Base-by-base conservation (phyloP, 2,329 filamentous ascomycete genomes). In the Fusarium pseudoanthophilum region DNA sequence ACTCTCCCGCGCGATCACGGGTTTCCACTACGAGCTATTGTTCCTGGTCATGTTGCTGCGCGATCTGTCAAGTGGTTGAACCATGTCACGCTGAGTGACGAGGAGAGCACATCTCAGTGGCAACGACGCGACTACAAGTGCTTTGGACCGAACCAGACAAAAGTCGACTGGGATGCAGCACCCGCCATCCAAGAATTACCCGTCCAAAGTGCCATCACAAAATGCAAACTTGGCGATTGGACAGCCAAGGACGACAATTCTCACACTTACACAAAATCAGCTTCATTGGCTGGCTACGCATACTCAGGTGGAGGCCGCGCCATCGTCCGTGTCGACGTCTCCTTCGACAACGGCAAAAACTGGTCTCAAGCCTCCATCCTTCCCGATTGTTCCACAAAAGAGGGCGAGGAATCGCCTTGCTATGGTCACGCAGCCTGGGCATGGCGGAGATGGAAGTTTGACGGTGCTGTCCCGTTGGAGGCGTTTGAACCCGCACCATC, bases 11-110 rank as follows among this genome's bases (percentile, higher is more conserved):
- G 85, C 4, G 91, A 92, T 67, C 91, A 93, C 74, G 91, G 91
- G 1, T 92, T 86, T 73, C 91, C 91, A 1, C 80, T 92, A 20
- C 85, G 90, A 4, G 87, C 87, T 1, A 83, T 92, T 7, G 89
- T 92, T 1, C 90, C 91, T 0, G 91, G 91, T 0, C 87, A 90
- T 57, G 91, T 92, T 4, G 91, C 90, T 2, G 91, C 91, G 2
- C 85, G 91, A 4, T 90, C 88, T 11, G 91, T 92, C 72, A 93
- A 93, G 77, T 93, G 91, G 91, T 82, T 93, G 4, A 89, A 86
- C 69, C 87, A 87, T 49, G 90, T 93, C 60, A 86, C 88, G 0
- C 83, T 93, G 4, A 88, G 89, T 43, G 89, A 90, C 63, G 91
- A 93, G 71, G 91, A 93, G 79, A 91, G 89, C 73, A 81, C 85